Evolutionary conservation across 2,329 filamentous ascomycete genomes (phyloP), one percentile per base, ranked within the genome.

Genomic region (Neonectria magnoliae): DNA sequence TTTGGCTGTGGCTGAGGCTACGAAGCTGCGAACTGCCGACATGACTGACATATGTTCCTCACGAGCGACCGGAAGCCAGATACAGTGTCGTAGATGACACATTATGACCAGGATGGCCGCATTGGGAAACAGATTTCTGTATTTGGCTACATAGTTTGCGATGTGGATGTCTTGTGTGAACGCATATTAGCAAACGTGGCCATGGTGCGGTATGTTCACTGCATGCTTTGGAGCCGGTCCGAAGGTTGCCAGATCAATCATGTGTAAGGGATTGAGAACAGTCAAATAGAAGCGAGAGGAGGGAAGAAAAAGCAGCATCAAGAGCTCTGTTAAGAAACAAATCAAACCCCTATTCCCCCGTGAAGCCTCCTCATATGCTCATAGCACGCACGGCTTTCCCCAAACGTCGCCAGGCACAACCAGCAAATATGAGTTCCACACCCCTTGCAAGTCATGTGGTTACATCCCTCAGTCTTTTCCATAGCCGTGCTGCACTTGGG

Each of bases 121-220:
- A 16, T 25, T 18, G 18, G 59, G 59, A 45, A 44, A 61, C 20
- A 56, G 7, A 16, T 61, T 44, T 14, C 36, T 44, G 52, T 56
- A 61, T 5, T 16, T 56, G 5, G 10, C 18, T 16, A 61, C 52
- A 36, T 61, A 56, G 33, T 61, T 61, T 56, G 51, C 18, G 13
- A 56, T 61, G 52, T 61, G 59, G 18, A 25, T 45, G 16, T 61
- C 29, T 11, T 61, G 42, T 3, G 52, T 52, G 14, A 61, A 61
- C 5, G 45, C 58, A 51, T 22, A 18, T 51, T 56, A 47, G 14
- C 42, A 22, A 14, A 47, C n/a, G n/a, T n/a, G n/a, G n/a, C n/a
- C n/a, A n/a, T 27, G 25, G 10, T 8, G 29, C 8, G 29, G 42
- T 25, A 25, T 25, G 25, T 25, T 25, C 25, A 25, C 25, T 25